These are phyloP conservation scores for Vicia villosa DNA, from an alignment of 306 rosid genomes.

Conservation along the genomic window DNA sequence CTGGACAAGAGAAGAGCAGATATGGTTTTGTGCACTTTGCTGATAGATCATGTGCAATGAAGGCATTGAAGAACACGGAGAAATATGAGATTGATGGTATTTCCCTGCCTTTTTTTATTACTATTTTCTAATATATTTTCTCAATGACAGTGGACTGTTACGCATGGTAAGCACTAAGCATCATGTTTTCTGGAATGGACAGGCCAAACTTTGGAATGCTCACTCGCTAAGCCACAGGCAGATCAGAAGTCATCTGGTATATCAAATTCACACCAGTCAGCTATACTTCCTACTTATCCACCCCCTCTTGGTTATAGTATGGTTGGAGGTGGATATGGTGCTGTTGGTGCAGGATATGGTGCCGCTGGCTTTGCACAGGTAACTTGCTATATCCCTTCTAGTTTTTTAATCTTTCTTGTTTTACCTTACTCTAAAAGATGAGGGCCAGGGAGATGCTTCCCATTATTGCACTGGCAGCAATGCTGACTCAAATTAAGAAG, in stretches of 20 bases:
- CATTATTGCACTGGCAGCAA: not conserved
- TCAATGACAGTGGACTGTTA: conserved; percentile 6
- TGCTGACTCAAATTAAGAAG: not conserved
- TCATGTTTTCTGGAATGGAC: conserved; percentile 27
- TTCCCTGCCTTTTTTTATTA: conserved; percentile 21
- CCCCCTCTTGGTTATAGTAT: conserved; percentile 60
- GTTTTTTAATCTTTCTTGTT: not conserved
- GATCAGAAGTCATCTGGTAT: conserved; percentile 58
- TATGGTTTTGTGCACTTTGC: conserved; percentile 75
- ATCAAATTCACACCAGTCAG: conserved; percentile 45
- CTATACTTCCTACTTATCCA: conserved; percentile 56
- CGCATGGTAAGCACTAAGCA: conserved; percentile 1
- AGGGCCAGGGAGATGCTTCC: conserved; percentile 12
- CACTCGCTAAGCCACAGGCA: conserved; percentile 73
- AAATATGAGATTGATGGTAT: conserved; percentile 72
- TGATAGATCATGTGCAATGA: conserved; percentile 70
- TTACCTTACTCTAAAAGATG: not conserved
- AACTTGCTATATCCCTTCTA: conserved; percentile 38
- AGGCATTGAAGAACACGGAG: conserved; percentile 63
- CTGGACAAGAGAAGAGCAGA: conserved; percentile 69
- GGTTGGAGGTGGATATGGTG: conserved; percentile 59
- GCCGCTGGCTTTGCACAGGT: conserved; percentile 67
- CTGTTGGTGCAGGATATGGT: conserved; percentile 59
- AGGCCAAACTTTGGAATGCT: conserved; percentile 76
- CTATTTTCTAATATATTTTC: conserved; percentile 7